Evolutionary conservation across 805 yeast species (phyloP).

Genomic region (Candida broadrunensis): DNA sequence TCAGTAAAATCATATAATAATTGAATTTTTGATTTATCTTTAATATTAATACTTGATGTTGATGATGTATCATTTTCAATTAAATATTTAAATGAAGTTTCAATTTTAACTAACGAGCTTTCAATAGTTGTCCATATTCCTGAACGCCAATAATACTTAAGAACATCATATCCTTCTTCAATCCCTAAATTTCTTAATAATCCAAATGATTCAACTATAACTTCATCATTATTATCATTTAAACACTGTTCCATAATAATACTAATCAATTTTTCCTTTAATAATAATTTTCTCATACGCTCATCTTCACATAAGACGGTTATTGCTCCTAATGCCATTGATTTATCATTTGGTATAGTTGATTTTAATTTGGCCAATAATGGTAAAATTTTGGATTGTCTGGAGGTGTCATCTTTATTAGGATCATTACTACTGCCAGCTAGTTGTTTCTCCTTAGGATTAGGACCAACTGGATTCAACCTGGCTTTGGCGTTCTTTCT

Average conservation of each 20-base stretch:
- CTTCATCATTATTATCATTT: conserved; percentile 66
- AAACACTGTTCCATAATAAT: conserved; percentile 61
- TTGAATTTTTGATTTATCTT: conserved; percentile 42
- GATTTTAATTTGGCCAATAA: conserved; percentile 63
- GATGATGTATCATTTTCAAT: conserved; percentile 15
- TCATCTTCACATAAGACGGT: conserved; percentile 69
- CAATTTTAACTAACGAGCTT: conserved; percentile 48
- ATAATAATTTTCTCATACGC: conserved; percentile 54
- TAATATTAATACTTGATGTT: conserved; percentile 14
- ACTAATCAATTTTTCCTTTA: conserved; percentile 71
- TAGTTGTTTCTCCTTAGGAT: neutral
- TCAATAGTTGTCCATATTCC: conserved; percentile 68
- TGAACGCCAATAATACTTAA: conserved; percentile 72
- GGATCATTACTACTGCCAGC: conserved; percentile 10
- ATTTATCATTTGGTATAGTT: conserved; percentile 64
- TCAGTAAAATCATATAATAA: conserved; percentile 67
- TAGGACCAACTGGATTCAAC: conserved; percentile 28
- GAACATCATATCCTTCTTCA: conserved; percentile 85
- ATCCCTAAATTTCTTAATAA: conserved; percentile 73
- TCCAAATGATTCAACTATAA: conserved; percentile 79
- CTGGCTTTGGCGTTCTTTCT: conserved; percentile 35
- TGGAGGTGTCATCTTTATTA: conserved; percentile 44
- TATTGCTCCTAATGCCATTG: conserved; percentile 74
- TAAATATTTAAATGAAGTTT: conserved; percentile 45
- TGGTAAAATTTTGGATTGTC: conserved; percentile 62